A percentile compares a stretch with the other conserved stretches of the same genome.
phyloP scores from a whole-genome alignment of 306 rosid genomes.

The Cotoneaster glaucophyllus region DNA sequence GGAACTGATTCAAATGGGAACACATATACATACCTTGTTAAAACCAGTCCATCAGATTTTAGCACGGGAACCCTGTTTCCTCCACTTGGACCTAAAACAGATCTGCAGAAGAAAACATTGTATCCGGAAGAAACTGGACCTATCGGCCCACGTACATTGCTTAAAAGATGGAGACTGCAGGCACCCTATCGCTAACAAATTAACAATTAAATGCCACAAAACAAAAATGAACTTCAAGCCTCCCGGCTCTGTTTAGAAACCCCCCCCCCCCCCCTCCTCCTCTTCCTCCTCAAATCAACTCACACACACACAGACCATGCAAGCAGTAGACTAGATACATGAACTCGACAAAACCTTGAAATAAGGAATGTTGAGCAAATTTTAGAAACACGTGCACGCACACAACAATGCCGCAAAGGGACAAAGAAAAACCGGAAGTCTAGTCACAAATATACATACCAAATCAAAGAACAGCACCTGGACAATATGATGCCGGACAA shows the following conservation, averaged over 20 bases:
- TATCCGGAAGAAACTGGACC: too few species aligned
- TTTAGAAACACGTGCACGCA: conserved; percentile 4
- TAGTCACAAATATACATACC: too few species aligned
- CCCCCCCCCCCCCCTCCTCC: too few species aligned
- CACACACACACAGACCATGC: background rate
- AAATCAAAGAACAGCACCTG: background rate
- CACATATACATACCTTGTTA: too few species aligned
- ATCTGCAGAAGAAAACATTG: too few species aligned
- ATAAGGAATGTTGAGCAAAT: background rate
- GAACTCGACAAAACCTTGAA: background rate
- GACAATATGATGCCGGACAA: too few species aligned
- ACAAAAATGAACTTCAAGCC: background rate
- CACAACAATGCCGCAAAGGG: background rate
- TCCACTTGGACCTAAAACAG: too few species aligned
- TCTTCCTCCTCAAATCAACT: background rate
- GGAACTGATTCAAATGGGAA: too few species aligned
- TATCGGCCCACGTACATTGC: background rate
- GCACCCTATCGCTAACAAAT: conserved; percentile 36
- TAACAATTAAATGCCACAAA: conserved; percentile 29
- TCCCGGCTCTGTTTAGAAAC: too few species aligned
- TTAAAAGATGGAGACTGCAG: conserved; percentile 48
- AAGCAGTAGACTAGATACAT: background rate
- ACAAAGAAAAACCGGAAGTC: background rate
- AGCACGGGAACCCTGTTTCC: too few species aligned
- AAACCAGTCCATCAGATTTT: too few species aligned